Evolutionary conservation across 768 basidiomycete genomes (phyloP), one percentile per base, ranked within the genome.

Genomic region (Tricholoma matsutake): DNA sequence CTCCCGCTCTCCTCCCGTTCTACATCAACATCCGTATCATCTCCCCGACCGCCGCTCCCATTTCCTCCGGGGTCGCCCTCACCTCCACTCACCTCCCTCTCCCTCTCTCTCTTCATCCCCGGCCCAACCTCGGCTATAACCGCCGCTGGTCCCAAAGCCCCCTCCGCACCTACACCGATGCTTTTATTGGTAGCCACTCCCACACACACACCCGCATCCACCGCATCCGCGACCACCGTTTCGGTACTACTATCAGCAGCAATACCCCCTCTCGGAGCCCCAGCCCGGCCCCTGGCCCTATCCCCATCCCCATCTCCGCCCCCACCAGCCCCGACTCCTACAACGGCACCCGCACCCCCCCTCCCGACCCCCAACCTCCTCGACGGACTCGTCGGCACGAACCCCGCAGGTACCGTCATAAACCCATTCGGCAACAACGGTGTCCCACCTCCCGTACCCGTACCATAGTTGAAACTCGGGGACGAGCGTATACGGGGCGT

Each of bases 361-460:
- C 8, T 59, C 45, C 20, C 57, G 14, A 39, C 31, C 37, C 1
- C 35, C 25, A 31, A 28, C 56, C 22, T 59, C 57, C 63, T 55
- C 16, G 71, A 66, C 35, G 78, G 79, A 54, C 76, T 76, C 20
- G 61, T 20, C 1, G 75, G 74, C 22, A 65, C 72, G 64, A 64
- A 82, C 29, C 69, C 64, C 13, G 71, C 69, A 1, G 78, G 67
- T 6, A 85, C 81, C 0, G 80, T 78, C 32, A 77, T 83, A 32
- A 85, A 85, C 54, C 68, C 69, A 61, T 83, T 85, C 56, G 79
- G 70, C 7, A 70, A 69, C 28, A 76, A 76, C 4, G 69, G 68
- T 13, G 72, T 70, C 2, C 66, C 51, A 10, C 57, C 61, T 59
- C n/a, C 59, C 63, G 2, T 18, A 9, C 63, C 67, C 8, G 20